Conservation (phyloP, 1,139 yeast species). For the Hansenula sp. region DNA sequence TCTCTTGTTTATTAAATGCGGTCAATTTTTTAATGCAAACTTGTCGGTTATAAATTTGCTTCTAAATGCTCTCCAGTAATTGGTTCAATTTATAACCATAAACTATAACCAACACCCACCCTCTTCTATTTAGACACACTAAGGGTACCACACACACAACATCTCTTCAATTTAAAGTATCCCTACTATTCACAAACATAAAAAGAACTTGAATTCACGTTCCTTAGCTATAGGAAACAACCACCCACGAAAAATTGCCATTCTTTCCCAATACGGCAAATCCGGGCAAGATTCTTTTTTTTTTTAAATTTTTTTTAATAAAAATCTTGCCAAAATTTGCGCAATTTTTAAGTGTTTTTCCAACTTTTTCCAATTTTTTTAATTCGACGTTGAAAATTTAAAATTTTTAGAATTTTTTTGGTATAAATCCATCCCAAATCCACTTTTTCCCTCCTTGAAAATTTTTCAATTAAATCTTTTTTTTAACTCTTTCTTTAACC, state of each 20-base stretch:
- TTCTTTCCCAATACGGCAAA: not conserved
- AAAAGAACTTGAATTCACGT: no score
- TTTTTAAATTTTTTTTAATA: not conserved
- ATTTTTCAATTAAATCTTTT: slow-evolving; percentile 3
- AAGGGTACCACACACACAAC: no score
- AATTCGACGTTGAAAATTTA: slow-evolving; percentile 11
- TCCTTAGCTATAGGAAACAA: no score
- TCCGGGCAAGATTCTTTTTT: not conserved
- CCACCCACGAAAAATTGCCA: not conserved
- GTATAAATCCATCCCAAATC: slow-evolving; percentile 16
- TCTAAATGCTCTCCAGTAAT: no score
- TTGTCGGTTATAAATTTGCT: no score
- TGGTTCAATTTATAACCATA: no score
- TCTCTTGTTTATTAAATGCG: no score
- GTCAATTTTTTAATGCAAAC: no score
- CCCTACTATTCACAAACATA: no score
- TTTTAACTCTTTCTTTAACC: not conserved
- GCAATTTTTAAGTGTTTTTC: not conserved
- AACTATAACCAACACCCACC: no score
- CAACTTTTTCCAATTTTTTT: slow-evolving; percentile 3
- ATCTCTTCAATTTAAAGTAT: no score
- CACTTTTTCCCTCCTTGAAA: slow-evolving; percentile 11
- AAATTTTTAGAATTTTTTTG: slow-evolving; percentile 4
- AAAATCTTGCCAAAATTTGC: not conserved
- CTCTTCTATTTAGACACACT: no score